Conservation (phyloP, 2,329 filamentous ascomycete genomes). For the Fusarium denticulatum region DNA sequence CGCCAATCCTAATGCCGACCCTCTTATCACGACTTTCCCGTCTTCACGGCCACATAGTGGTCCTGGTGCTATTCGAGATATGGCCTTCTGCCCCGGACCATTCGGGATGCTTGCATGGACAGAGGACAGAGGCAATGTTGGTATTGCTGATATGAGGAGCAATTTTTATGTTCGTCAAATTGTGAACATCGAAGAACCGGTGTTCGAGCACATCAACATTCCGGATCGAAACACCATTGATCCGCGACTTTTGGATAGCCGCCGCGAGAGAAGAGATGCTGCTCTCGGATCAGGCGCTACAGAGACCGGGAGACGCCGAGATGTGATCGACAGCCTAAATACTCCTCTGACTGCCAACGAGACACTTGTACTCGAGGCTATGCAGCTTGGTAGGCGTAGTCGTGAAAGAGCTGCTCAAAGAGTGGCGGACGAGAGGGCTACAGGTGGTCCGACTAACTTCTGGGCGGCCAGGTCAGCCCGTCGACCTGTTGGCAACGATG, state of each 20-base stretch:
- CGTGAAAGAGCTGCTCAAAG: conserved; percentile 54
- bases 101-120: conserved; percentile 95
- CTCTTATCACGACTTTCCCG: conserved; percentile 78
- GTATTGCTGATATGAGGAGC: conserved; percentile 76
- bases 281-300: background rate
- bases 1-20: conserved; percentile 57
- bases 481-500: conserved; percentile 34
- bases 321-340: conserved; percentile 57
- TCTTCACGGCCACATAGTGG: conserved; percentile 78
- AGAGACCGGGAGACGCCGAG: conserved; percentile 41
- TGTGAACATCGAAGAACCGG: conserved; percentile 69
- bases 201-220: conserved; percentile 65
- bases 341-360: conserved; percentile 64
- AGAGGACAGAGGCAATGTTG: conserved; percentile 82
- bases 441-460: conserved; percentile 9
- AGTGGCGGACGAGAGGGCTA: conserved; percentile 32
- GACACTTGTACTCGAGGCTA: conserved; percentile 64
- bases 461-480: conserved; percentile 30
- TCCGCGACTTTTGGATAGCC: conserved; percentile 60
- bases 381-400: conserved; percentile 63
- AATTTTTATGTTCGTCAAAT: conserved; percentile 75
- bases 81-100: conserved; percentile 90
- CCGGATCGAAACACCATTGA: conserved; percentile 66
- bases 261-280: conserved; percentile 53
- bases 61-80: conserved; percentile 84